Percentiles rank a stretch among this genome's conserved stretches.
Evolutionary conservation across 148 eudicot genomes (phyloP).

Genomic region (Rhododendron molle): DNA sequence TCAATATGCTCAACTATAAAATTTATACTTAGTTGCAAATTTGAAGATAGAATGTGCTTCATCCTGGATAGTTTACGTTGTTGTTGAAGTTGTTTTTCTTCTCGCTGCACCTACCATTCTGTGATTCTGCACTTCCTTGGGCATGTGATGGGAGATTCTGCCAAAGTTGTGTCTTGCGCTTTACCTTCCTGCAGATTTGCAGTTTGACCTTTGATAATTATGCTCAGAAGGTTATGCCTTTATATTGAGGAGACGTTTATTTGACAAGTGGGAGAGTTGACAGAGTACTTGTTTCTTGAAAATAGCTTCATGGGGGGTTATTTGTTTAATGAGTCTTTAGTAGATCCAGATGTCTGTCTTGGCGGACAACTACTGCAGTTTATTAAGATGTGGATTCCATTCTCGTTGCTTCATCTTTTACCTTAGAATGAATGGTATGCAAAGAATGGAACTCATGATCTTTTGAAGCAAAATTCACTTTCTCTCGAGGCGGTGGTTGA

Average conservation of each 20-base stretch:
- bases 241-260: neutral
- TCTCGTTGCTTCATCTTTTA: conserved; percentile 6
- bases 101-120: neutral
- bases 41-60: conserved; percentile 1
- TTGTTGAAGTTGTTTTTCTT: neutral
- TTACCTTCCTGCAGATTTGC: neutral
- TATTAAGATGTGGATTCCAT: neutral
- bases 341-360: conserved; percentile 1
- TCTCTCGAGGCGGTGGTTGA: neutral
- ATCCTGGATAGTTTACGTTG: neutral
- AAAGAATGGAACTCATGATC: neutral
- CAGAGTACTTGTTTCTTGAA: neutral
- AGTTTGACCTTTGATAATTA: neutral
- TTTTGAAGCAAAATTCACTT: conserved; percentile 1
- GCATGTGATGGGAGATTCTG: neutral
- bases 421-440: neutral
- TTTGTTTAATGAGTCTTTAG: conserved; percentile 5
- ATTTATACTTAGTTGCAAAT: neutral
- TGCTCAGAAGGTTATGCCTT: neutral
- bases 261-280: neutral
- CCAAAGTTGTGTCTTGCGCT: neutral
- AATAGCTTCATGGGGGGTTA: neutral
- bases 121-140: conserved; percentile 1
- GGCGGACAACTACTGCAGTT: neutral
- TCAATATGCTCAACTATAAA: conserved; percentile 1